These are phyloP conservation scores for Gracilaria domingensis DNA, from an alignment of 23 red algal genomes.

Conservation along the genomic window DNA sequence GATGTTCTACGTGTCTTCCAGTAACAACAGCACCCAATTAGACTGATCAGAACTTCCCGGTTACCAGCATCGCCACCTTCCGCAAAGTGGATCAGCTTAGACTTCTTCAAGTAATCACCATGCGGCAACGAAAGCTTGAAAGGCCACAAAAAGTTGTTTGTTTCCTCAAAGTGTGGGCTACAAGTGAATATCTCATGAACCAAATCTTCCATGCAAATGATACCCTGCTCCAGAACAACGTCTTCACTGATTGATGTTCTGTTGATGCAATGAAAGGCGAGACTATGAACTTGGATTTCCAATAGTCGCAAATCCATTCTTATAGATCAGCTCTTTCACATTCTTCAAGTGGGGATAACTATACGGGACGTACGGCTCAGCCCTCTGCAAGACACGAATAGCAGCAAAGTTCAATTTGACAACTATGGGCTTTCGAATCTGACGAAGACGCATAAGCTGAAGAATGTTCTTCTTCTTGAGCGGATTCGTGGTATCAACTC, in stretches of 20 bases:
- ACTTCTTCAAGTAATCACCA: conserved; percentile 90
- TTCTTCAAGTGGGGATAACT: conserved; percentile 98
- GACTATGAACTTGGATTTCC: conserved; percentile 83
- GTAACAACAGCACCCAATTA: not conserved
- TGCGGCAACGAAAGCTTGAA: conserved; percentile 93
- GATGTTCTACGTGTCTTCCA: no score
- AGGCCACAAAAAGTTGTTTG: conserved; percentile 95
- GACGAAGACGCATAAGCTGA: conserved; percentile 88
- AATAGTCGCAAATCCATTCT: conserved; percentile 93
- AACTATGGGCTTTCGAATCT: conserved; percentile 98
- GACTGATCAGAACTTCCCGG: conserved; percentile 94
- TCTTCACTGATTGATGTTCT: conserved; percentile 88
- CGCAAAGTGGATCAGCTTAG: conserved; percentile 93
- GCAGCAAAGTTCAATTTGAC: conserved; percentile 96
- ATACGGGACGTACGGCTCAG: conserved; percentile 98
- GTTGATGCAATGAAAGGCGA: conserved; percentile 87
- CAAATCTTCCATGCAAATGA: conserved; percentile 97
- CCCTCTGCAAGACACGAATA: conserved; percentile 93
- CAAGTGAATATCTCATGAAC: conserved; percentile 98
- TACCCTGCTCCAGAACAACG: conserved; percentile 87
- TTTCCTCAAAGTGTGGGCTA: conserved; percentile 91
- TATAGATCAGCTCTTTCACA: conserved; percentile 95
- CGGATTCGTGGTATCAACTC: no score
- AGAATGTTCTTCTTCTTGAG: conserved; percentile 95
- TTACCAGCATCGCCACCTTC: conserved; percentile 99